Evolutionary conservation across 352 stramenopile species (phyloP), one percentile per base, ranked within the genome.

Genomic region (Pythium rishiriense): DNA sequence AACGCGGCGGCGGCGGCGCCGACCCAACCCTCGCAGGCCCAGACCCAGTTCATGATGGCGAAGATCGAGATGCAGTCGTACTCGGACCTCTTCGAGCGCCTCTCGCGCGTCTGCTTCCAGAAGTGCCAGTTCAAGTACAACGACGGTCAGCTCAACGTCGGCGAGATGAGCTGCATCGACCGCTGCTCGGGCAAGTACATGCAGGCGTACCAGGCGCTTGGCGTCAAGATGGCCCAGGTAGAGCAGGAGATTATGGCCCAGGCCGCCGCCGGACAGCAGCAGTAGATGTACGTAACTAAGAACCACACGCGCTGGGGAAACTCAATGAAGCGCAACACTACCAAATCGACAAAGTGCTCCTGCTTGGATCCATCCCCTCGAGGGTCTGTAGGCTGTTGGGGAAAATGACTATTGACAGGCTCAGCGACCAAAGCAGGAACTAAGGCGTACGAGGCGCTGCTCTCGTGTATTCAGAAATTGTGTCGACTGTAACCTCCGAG

Each of bases 101-200:
- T 98, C 72, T 94, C 88, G 69, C 77, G 80, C 64, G 76, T 96
- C 48, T 98, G 93, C 71, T 97, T 97, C 80, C 87, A 97, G 72
- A 98, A 98, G 74, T 98, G 93, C 85, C 91, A 97, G 64, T 91
- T 94, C 63, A 98, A 97, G 77, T 97, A 98, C 79, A 96, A 94
- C 52, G 97, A 99, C 73, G 85, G 89, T 51, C 96, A 99, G 72
- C 81, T 99, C 10, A 97, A 97, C 57, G 85, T 99, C 29, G 97
- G 96, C 68, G 97, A 99, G 84, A 99, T 99, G 95, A 97, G 82
- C 73, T 99, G 97, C 81, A 97, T 98, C 62, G 97, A 99, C 85
- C 91, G 97, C 68, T 99, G 97, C 73, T 92, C 98, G 31, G 84
- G 91, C 61, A 99, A 99, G 79, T 99, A 99, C 82, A 94, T 99